These are phyloP conservation scores for Urtica urens DNA, from an alignment of 306 rosid genomes.

Conservation along the genomic window DNA sequence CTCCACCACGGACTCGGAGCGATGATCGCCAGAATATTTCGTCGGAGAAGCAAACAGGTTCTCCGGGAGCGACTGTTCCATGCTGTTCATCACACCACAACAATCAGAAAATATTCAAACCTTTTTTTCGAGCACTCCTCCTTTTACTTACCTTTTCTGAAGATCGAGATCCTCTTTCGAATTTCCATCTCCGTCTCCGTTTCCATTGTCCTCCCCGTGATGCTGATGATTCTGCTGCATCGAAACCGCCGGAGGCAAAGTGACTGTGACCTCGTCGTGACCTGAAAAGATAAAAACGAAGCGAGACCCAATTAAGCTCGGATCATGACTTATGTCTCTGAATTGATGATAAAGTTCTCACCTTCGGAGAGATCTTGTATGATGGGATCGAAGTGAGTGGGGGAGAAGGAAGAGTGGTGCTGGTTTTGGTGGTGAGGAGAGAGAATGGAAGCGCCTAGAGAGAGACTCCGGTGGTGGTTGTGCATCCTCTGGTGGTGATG, in stretches of 20 bases:
- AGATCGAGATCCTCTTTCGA: slow-evolving; percentile 25
- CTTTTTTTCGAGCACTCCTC: too few species aligned
- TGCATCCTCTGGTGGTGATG: slow-evolving; percentile 85
- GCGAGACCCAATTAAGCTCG: slow-evolving; percentile 8
- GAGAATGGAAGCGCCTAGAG: slow-evolving; percentile 48
- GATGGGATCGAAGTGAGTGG: slow-evolving; percentile 39
- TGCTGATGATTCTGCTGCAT: slow-evolving; percentile 21
- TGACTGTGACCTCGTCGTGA: slow-evolving; percentile 22
- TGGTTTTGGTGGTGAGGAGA: too few species aligned
- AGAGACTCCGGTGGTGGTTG: slow-evolving; percentile 76
- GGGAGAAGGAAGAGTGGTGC: slow-evolving; percentile 30
- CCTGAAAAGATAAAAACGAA: slow-evolving; percentile 27
- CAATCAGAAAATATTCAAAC: too few species aligned
- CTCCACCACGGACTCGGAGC: slow-evolving; percentile 17
- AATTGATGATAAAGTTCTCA: slow-evolving; percentile 4
- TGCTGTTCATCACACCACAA: slow-evolving; percentile 28
- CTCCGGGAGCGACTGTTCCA: slow-evolving; percentile 76
- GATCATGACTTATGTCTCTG: neutral
- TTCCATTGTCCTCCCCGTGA: slow-evolving; percentile 32
- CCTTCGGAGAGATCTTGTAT: slow-evolving; percentile 53
- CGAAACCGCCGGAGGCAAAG: slow-evolving; percentile 9
- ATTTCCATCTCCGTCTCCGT: slow-evolving; percentile 24
- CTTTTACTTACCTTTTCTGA: slow-evolving; percentile 39
- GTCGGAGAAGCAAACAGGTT: slow-evolving; percentile 73
- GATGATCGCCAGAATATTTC: slow-evolving; percentile 40